Conservation (phyloP, 2,329 filamentous ascomycete species). For the Phialophora expanda region DNA sequence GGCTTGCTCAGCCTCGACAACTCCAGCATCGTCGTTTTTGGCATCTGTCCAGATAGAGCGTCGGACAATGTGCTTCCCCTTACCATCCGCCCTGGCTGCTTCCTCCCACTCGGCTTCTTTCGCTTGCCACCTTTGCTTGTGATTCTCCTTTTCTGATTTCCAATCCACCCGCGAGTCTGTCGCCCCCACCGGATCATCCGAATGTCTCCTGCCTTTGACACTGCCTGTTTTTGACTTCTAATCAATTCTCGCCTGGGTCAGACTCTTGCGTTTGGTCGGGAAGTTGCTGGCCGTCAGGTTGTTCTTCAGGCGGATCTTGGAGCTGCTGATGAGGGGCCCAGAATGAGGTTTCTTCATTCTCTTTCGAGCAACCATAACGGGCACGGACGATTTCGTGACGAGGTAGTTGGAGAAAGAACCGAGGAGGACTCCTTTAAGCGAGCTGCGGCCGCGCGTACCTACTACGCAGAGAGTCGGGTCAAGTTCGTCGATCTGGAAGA, state of each 20-base stretch:
- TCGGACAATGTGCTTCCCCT: background rate
- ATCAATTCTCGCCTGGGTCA: slow-evolving; percentile 40
- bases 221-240: slow-evolving; percentile 17
- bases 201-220: background rate
- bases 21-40: background rate
- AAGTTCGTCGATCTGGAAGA: slow-evolving; percentile 77
- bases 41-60: background rate
- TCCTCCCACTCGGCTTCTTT: slow-evolving; percentile 4
- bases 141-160: slow-evolving; percentile 16
- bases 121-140: slow-evolving; percentile 5
- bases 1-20: background rate
- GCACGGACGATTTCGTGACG: slow-evolving; percentile 93
- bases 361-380: slow-evolving; percentile 97
- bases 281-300: slow-evolving; percentile 60
- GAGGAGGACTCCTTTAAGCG: slow-evolving; percentile 90
- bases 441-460: slow-evolving; percentile 87
- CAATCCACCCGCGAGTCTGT: slow-evolving; percentile 12
- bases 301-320: slow-evolving; percentile 75
- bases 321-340: slow-evolving; percentile 69
- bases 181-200: background rate
- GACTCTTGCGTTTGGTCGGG: slow-evolving; percentile 35
- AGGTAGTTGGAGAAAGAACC: slow-evolving; percentile 98
- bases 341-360: slow-evolving; percentile 69
- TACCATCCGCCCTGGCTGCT: background rate
- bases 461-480: slow-evolving; percentile 91